Conservation (phyloP, 169 alveolate genomes). For the Plasmodium inui region DNA sequence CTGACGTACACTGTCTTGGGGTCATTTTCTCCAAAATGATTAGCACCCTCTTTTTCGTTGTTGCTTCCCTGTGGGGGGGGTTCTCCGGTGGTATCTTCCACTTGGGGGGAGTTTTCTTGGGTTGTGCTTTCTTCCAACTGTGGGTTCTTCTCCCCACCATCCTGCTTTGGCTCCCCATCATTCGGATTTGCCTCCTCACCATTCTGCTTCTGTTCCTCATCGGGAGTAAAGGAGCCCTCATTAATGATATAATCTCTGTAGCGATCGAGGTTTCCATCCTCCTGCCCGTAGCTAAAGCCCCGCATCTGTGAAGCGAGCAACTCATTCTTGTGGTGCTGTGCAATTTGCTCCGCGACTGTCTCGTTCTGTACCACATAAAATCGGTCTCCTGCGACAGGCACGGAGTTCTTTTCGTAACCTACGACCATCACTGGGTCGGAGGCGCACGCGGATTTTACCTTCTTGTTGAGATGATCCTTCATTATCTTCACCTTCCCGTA, state of each 20-base stretch:
- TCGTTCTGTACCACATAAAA: constrained; percentile 44
- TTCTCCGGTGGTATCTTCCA: not conserved
- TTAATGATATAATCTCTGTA: constrained; percentile 17
- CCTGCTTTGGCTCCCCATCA: too few relatives aligned
- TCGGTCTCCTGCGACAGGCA: constrained; percentile 58
- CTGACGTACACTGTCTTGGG: constrained; percentile 19
- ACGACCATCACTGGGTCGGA: constrained; percentile 60
- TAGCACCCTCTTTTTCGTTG: not conserved
- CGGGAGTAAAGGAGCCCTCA: not conserved
- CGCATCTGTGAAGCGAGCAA: not conserved
- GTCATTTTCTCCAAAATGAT: not conserved
- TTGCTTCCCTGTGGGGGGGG: not conserved
- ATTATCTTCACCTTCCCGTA: constrained; percentile 45
- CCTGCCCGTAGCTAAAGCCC: not conserved
- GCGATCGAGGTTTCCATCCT: not conserved
- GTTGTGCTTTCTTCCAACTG: not conserved
- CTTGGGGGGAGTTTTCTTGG: not conserved
- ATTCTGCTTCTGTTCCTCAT: not conserved
- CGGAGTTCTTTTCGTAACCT: constrained; percentile 50
- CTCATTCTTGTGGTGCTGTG: constrained; percentile 25
- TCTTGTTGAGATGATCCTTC: constrained; percentile 50
- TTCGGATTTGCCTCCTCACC: too few relatives aligned
- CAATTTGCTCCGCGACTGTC: constrained; percentile 21
- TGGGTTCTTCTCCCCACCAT: too few relatives aligned
- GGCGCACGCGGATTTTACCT: constrained; percentile 54